phyloP scores from a whole-genome alignment of 1,284 basidiomycete species.

The Schizophyllum amplum region DNA sequence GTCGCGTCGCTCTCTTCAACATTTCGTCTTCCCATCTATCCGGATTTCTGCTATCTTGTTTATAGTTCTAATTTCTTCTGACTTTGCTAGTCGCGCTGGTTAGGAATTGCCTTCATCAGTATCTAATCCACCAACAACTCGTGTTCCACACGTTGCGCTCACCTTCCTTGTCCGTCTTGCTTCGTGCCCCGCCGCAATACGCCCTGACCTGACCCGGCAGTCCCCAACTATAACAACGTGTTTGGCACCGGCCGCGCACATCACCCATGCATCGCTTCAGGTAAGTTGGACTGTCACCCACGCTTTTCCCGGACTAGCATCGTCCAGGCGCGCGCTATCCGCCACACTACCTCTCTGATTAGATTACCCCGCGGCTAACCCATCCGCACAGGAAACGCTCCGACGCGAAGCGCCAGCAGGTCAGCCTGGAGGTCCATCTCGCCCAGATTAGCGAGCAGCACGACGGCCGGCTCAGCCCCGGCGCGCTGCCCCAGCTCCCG shows the following conservation, averaged over 20 bases:
- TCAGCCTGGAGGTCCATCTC: neutral
- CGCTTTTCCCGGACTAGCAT: neutral
- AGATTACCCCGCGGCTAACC: neutral
- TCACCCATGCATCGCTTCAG: neutral
- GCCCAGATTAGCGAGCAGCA: neutral
- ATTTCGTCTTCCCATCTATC: neutral
- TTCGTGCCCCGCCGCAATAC: neutral
- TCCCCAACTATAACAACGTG: neutral
- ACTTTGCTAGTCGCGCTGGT: neutral
- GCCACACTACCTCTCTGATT: neutral
- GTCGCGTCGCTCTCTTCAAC: neutral
- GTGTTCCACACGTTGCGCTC: neutral
- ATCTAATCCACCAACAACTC: neutral
- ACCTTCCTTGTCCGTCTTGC: neutral
- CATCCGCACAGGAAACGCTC: neutral
- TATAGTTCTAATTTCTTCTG: neutral
- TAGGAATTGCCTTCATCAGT: neutral
- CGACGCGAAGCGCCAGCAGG: neutral
- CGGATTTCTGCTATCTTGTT: neutral
- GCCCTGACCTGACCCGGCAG: neutral
- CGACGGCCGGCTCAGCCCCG: neutral
- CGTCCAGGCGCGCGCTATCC: neutral
- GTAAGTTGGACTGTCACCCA: neutral
- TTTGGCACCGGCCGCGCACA: neutral
- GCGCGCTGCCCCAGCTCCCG: slow-evolving; percentile 23